Conservation (phyloP, 805 yeast species). For the Osmozyma mogii region DNA sequence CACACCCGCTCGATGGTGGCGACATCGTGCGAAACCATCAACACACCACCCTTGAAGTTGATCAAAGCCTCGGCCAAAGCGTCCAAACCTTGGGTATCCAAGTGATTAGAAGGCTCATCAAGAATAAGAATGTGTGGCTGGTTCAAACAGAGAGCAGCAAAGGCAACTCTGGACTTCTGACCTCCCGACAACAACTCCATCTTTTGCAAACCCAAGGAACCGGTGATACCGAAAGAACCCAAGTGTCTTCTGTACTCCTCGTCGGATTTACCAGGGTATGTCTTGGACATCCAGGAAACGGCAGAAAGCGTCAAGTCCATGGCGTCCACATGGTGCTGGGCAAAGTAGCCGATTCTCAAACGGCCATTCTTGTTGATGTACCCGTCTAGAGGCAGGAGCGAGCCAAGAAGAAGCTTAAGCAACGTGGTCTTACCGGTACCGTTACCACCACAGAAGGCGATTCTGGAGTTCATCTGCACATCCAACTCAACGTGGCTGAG, state of each 20-base stretch:
- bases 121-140: constrained; percentile 87
- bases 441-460: constrained; percentile 96
- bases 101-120: constrained; percentile 97
- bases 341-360: constrained; percentile 90
- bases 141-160: constrained; percentile 85
- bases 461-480: constrained; percentile 88
- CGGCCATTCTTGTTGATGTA: constrained; percentile 74
- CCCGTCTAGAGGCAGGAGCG: constrained; percentile 68
- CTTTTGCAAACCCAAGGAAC: constrained; percentile 85
- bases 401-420: constrained; percentile 78
- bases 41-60: constrained; percentile 87
- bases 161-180: constrained; percentile 96
- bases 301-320: constrained; percentile 85
- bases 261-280: constrained; percentile 88
- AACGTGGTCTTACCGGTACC: constrained; percentile 99
- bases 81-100: constrained; percentile 96
- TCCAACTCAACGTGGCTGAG: constrained; percentile 77
- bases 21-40: constrained; percentile 98
- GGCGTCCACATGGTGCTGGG: constrained; percentile 98
- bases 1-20: constrained; percentile 82
- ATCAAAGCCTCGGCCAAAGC: constrained; percentile 87
- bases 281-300: constrained; percentile 86
- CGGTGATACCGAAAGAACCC: constrained; percentile 96
- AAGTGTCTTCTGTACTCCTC: constrained; percentile 95
- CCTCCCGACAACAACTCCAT: constrained; percentile 92